Base-by-base conservation (phyloP, 345 rosid species). In the Kernera saxatilis region DNA sequence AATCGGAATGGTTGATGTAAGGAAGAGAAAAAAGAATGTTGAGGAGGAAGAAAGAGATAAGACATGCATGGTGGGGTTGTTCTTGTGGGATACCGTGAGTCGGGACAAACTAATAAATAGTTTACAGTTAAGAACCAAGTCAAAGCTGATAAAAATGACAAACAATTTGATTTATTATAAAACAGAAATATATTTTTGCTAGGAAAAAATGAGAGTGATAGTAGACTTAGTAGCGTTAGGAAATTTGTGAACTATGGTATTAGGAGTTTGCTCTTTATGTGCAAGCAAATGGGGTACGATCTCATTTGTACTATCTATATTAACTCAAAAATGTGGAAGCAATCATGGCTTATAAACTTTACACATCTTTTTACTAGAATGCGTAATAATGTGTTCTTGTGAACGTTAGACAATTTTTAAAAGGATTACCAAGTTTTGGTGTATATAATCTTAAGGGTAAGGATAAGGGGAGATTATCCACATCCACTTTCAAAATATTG, bases 51-150 rank as follows among this genome's bases (percentile, higher is more conserved):
- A 37, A 65, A 67, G 53, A 48, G 54, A 70, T 59, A 62, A 60
- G 77, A 69, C 69, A 55, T 71, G 56, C 89, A 84, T 88, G 79
- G 58, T 73, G 76, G 71, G 54, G 11, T 45, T 63, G n/a, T 40
- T 2, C 40, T 8, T 73, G 56, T 73, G 65, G 17, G 71, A 52
- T 64, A 65, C 17, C 45, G 33, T 35, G 32, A 25, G 22, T 66
- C 39, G 37, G 53, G 60, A 57, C 77, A 66, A 56, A 57, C 35
- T 48, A 37, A 49, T 66, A 57, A 66, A 73, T 56, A 66, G 71
- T 65, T 64, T 64, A 65, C 30, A 32, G 12, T 39, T 70, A 17
- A 14, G 15, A 60, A 26, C 6, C 26, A 61, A 15, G 55, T 52
- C 53, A 61, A 44, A 52, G 36, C 53, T 41, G 3, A 3, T 43